Base-by-base conservation (phyloP, 176 grass and related monocot genomes). In the Cenchrus fungigraminus region DNA sequence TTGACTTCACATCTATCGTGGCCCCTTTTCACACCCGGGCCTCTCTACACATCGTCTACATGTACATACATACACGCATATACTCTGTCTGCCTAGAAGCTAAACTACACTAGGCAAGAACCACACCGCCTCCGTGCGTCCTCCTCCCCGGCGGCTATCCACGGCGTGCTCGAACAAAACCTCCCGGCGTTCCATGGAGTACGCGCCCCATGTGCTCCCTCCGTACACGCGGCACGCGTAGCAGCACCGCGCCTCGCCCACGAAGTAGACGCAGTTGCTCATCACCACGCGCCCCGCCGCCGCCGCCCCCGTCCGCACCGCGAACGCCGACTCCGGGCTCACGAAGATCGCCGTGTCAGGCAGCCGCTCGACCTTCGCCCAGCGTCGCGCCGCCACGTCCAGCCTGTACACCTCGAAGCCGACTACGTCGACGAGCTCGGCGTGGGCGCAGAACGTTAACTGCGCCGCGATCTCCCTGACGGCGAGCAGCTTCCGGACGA, bases 191-290 rank as follows among this genome's bases (percentile, higher is more conserved):
- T 80, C 29, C 78, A 80, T 67, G 25, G 61, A 80, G 49, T 68
- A 80, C 1, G 52, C 5, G 1, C 78, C 63, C 54, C 54, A 56
- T 0, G 54, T 56, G 54, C 54, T 17, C 15, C 54, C 46, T 4
- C 10, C 45, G 17, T 67, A 29, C 0, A 16, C 28, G 10, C 31
- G 31, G 49, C 78, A 80, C 16, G 29, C 2, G 78, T 9, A 9
- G 62, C 64, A 80, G 62, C 51, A 53, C 28, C 62, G 47, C 10
- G 1, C n/a, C 46, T 53, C 49, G 62, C 62, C 46, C 46, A 65
- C 78, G 62, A 80, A 80, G 62, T 80, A 80, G 78, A 80, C 53
- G 63, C 46, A 80, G 78, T 68, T 42, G 9, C 63, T 32, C 63
- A 31, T n/a, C 17, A 63, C 54, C 17, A 63, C 54, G 0, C 78